These are phyloP conservation scores for Paramecium tetraurelia DNA, from an alignment of 73 alveolate genomes.

Conservation along the genomic window DNA sequence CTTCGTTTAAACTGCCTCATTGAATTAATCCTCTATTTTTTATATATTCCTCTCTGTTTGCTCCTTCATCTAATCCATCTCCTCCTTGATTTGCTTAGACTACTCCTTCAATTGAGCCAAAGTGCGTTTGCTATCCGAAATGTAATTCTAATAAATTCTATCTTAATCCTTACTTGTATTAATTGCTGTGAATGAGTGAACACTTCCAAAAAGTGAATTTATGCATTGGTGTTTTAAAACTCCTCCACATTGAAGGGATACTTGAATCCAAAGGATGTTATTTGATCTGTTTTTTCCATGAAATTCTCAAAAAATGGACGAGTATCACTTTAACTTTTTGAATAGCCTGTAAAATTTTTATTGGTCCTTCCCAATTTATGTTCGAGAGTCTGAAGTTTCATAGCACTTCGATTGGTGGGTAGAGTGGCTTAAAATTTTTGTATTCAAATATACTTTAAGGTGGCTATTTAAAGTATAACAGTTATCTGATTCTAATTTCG, in stretches of 20 bases:
- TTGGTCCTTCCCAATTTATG: constrained; percentile 29
- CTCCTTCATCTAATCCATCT: constrained; percentile 25
- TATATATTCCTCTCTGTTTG: not conserved
- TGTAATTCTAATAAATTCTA: not conserved
- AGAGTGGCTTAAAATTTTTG: not conserved
- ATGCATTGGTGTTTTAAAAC: not conserved
- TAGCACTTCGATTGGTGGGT: not conserved
- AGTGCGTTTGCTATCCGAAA: not conserved
- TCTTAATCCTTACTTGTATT: not conserved
- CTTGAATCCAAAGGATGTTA: not conserved
- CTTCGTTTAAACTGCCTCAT: not conserved
- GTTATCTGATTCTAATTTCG: constrained; percentile 46
- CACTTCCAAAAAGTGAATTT: constrained; percentile 31
- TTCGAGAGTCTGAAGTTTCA: not conserved
- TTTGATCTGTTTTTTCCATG: constrained; percentile 24
- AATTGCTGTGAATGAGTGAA: constrained; percentile 29
- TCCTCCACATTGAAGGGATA: constrained; percentile 26
- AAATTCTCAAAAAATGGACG: constrained; percentile 45
- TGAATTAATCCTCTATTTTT: not conserved
- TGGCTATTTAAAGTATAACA: constrained; percentile 17
- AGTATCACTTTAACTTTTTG: not conserved
- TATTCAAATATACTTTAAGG: not conserved
- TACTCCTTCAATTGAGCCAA: not conserved
- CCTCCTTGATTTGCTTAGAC: not conserved
- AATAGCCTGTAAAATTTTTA: not conserved